Evolutionary conservation across 2,329 filamentous ascomycete species (phyloP), one percentile per base, ranked within the genome.

Genomic region (Trichophyton simii): DNA sequence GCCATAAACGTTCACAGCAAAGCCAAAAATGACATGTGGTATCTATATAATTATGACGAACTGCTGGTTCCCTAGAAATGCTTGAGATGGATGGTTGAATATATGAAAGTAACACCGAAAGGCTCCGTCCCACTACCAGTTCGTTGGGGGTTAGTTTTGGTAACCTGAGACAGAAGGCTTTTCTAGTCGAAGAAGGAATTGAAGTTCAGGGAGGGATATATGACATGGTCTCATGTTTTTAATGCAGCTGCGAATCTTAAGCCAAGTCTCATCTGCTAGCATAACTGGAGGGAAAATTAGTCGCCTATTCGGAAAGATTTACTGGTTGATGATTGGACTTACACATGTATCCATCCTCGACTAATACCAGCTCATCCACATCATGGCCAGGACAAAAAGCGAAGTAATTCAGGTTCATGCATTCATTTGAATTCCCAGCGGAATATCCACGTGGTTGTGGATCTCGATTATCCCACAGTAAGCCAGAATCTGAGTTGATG

Each of bases 261-360:
- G 34, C 62, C 62, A 63, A 0, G 62, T 63, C n/a, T 28, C 34
- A 38, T 61, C 59, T 38, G 52, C 52, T 20, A 63, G 42, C 62
- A 63, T 54, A 42, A 63, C 62, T 63, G 25, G 18, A 54, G n/a
- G 8, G 20, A 13, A 18, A 48, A 38, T 57, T 34, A 34, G 52
- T 57, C 18, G n/a, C 18, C 5, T 4, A 25, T 8, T 48, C 22
- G 9, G 9, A 11, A 31, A 22, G 9, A 48, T 2, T 25, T 8
- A 3, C 18, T 20, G 20, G 20, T 13, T 8, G 7, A 31, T 31
- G 13, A n/a, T 9, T 46, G 8, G 28, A 54, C 60, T 44, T 60
- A 63, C 62, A 60, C 42, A 63, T 60, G 50, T 59, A 63, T 2
- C 62, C 62, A 18, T 63, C 62, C 38, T 63, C 62, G 13, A 61